Conservation (phyloP, 345 rosid species). For the Citrus unshiu region DNA sequence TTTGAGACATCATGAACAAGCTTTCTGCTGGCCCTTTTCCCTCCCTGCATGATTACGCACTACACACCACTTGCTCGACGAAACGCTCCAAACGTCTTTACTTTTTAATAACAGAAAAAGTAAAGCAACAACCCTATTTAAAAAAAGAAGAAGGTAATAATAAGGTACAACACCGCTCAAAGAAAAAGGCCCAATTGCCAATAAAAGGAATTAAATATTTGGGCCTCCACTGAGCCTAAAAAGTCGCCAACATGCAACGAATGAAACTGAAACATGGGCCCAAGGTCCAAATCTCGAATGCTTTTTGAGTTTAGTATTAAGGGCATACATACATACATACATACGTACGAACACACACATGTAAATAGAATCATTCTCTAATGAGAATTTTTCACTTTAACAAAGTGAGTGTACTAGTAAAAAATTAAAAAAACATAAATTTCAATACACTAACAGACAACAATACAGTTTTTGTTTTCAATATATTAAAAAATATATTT, state of each 20-base stretch:
- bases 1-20: constrained; percentile 2
- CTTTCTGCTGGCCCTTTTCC: constrained; percentile 5
- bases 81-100: not conserved
- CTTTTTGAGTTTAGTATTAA: not conserved
- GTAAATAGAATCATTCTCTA: no score
- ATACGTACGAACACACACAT: no score
- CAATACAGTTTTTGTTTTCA: rapidly evolving
- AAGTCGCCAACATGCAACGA: not conserved
- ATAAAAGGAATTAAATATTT: not conserved
- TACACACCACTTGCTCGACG: constrained; percentile 7
- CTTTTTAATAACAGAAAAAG: no score
- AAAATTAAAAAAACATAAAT: no score
- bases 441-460: no score
- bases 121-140: no score
- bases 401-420: no score
- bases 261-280: not conserved
- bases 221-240: constrained; percentile 10
- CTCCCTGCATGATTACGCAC: constrained; percentile 10
- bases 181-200: not conserved
- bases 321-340: no score
- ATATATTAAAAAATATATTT: no score
- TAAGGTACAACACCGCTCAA: not conserved
- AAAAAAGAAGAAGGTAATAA: not conserved
- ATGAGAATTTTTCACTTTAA: no score
- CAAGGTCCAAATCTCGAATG: not conserved